Evolutionary conservation across 2,329 filamentous ascomycete genomes (phyloP), one percentile per base, ranked within the genome.

Genomic region (Fonsecaea nubica): DNA sequence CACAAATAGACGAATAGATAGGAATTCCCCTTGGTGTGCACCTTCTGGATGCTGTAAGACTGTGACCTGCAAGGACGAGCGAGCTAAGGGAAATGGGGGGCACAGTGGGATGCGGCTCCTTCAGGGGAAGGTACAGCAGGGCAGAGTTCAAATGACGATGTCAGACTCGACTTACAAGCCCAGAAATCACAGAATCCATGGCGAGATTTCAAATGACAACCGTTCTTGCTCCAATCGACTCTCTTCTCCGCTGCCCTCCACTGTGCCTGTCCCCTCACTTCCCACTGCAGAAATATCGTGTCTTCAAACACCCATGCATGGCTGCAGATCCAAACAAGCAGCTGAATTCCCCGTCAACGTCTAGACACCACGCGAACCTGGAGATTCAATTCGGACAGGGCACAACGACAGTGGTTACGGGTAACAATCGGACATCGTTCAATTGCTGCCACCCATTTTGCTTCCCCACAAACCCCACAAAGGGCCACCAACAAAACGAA

Each of bases 401-500:
- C 6, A 18, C 7, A 9, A 6, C 4, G 40, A 21, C 15, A n/a
- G 18, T 25, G 45, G 15, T 12, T 1, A 3, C 45, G 45, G 45
- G 45, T 50, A 50, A 50, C 10, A 9, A 21, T 50, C 45, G 45
- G 45, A 50, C 18, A n/a, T 2, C 9, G 45, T 10, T 21, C 9
- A 50, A 5, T 21, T 18, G n/a, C 42, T 18, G 15, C n/a, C 45
- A 18, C 12, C 45, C 18, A 50, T 21, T 21, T 25, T 50, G 9
- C 45, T 9, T 50, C 45, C 45, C 45, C 45, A 50, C 45, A 50
- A 48, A 21, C 45, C 45, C 45, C 25, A 25, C 45, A 25, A 50
- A 50, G 25, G 10, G 10, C 3, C 18, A 18, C 45, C 45, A 50
- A 18, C 7, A 21, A 50, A 18, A 50, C 4, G 40, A 10, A 10